Evolutionary conservation across 345 rosid genomes (phyloP).

Genomic region (Eucalyptus viminalis): DNA sequence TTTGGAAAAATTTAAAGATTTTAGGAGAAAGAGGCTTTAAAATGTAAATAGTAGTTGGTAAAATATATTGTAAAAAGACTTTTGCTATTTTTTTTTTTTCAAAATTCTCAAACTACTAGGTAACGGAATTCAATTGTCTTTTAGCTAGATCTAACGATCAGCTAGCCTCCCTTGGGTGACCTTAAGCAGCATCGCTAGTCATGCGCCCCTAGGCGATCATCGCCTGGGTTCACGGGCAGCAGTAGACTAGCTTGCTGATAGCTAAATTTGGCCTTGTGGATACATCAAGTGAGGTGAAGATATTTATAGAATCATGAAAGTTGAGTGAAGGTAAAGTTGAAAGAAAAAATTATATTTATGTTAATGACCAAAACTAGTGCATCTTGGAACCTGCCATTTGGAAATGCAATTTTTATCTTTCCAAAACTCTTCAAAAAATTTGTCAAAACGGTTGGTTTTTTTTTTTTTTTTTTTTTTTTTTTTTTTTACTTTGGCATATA

Average conservation of each 20-base stretch:
- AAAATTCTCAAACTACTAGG: not conserved
- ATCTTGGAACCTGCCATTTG: not conserved
- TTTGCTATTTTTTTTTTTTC: no score
- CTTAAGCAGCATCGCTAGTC: fast-evolving
- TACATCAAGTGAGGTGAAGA: not conserved
- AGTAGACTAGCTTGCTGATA: not conserved
- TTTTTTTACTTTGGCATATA: no score
- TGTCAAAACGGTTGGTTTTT: no score
- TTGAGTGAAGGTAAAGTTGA: not conserved
- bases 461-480: no score
- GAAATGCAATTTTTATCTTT: not conserved
- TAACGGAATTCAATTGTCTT: fast-evolving
- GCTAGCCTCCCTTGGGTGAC: not conserved
- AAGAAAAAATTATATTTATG: no score
- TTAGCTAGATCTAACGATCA: fast-evolving
- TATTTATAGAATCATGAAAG: no score
- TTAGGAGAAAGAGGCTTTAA: not conserved
- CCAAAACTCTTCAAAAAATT: not conserved
- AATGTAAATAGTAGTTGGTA: not conserved
- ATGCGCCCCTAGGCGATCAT: no score
- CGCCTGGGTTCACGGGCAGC: fast-evolving
- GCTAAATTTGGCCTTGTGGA: fast-evolving
- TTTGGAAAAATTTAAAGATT: not conserved
- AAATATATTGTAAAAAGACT: no score
- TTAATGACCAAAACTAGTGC: not conserved